phyloP scores from a whole-genome alignment of 768 basidiomycete species.

The Kwoniella europaea region DNA sequence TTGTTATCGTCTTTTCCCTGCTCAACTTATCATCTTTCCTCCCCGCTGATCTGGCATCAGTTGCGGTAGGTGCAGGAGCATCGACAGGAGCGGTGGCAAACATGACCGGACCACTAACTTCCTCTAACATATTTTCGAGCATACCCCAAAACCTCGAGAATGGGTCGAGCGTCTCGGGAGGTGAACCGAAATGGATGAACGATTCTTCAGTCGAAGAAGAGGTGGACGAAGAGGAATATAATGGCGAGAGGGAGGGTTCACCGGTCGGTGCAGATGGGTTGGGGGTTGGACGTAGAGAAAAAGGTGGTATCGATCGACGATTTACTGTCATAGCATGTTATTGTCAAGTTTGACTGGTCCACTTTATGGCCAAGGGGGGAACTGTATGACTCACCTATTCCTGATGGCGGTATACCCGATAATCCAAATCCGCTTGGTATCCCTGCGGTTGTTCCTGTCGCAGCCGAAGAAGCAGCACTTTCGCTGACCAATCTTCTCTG shows the following conservation, averaged over 20 bases:
- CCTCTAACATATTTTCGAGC: slow-evolving; percentile 53
- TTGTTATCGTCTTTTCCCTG: slow-evolving; percentile 10
- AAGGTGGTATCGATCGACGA: slow-evolving; percentile 33
- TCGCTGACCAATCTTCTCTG: slow-evolving; percentile 1
- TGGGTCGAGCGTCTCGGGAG: slow-evolving; percentile 50
- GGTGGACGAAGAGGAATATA: slow-evolving; percentile 42
- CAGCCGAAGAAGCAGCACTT: slow-evolving; percentile 3
- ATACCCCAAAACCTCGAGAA: slow-evolving; percentile 57
- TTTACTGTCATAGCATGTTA: neutral
- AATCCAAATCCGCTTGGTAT: neutral
- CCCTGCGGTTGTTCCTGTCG: neutral
- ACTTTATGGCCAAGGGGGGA: neutral
- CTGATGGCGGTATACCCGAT: slow-evolving; percentile 2
- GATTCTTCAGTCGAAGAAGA: slow-evolving; percentile 35
- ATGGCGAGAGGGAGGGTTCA: slow-evolving; percentile 22
- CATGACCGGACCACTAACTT: slow-evolving; percentile 52
- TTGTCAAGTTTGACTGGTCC: too few species aligned
- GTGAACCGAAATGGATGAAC: slow-evolving; percentile 39
- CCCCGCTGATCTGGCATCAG: neutral
- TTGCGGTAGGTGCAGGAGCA: slow-evolving; percentile 6
- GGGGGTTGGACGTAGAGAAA: slow-evolving; percentile 35
- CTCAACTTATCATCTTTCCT: slow-evolving; percentile 5
- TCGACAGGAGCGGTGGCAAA: slow-evolving; percentile 51
- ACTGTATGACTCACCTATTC: slow-evolving; percentile 17
- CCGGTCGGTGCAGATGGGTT: slow-evolving; percentile 2